phyloP scores from a whole-genome alignment of 176 grass and related monocot species.

The Aegilops tauschii region DNA sequence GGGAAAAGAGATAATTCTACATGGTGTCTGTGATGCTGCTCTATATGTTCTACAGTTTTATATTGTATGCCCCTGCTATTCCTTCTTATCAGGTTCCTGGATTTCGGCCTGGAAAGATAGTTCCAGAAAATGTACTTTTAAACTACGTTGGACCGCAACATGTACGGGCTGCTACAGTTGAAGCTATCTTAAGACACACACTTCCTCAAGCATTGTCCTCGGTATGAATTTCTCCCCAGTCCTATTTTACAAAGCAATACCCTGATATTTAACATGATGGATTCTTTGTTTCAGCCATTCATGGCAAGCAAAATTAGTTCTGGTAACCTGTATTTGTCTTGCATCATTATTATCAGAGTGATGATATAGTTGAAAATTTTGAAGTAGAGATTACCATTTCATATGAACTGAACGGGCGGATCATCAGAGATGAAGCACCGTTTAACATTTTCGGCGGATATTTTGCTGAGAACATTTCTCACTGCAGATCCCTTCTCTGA shows the following conservation, averaged over 20 bases:
- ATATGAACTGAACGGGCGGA: not conserved
- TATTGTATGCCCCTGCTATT: conserved; percentile 23
- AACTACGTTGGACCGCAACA: conserved; percentile 75
- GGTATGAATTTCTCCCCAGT: conserved; percentile 33
- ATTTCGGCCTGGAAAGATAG: conserved; percentile 71
- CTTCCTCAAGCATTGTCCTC: conserved; percentile 87
- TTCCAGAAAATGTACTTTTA: conserved; percentile 77
- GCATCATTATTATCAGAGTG: not conserved
- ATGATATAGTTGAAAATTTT: not conserved
- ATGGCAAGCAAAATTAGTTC: conserved; percentile 14
- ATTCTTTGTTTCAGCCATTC: not conserved
- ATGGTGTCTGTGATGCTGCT: not conserved
- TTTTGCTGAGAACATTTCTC: not conserved
- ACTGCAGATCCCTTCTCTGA: conserved; percentile 14
- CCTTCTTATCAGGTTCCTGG: conserved; percentile 71
- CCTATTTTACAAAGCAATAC: not conserved
- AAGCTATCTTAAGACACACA: conserved; percentile 86
- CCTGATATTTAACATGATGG: conserved; percentile 2
- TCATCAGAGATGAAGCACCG: not conserved
- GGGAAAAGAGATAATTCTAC: not conserved
- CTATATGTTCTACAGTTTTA: not conserved
- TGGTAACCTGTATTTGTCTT: not conserved
- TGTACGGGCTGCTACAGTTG: conserved; percentile 65
- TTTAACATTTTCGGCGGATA: conserved; percentile 9
- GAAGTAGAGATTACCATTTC: not conserved